Evolutionary conservation across 805 yeast species (phyloP).

Genomic region (Kodamaea neixiangensis): DNA sequence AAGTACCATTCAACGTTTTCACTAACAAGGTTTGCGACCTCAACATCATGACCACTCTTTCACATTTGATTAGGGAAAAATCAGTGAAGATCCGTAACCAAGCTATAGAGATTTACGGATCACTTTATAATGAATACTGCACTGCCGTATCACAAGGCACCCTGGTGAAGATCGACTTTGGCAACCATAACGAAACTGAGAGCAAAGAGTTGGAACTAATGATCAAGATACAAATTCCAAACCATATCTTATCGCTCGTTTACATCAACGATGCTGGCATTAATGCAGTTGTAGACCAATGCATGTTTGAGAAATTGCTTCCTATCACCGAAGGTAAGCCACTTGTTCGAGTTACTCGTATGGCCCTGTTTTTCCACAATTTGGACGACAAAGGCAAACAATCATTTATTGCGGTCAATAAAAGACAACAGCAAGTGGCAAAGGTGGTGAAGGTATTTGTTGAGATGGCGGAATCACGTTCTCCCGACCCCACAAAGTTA

Average conservation of each 20-base stretch:
- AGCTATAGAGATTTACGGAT: slow-evolving; percentile 56
- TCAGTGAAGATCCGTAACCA: slow-evolving; percentile 62
- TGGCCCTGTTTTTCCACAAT: slow-evolving; percentile 48
- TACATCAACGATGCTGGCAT: slow-evolving; percentile 73
- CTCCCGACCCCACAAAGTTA: slow-evolving; percentile 35
- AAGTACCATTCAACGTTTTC: slow-evolving; percentile 49
- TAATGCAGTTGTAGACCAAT: slow-evolving; percentile 63
- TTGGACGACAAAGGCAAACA: slow-evolving; percentile 60
- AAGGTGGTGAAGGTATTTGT: slow-evolving; percentile 52
- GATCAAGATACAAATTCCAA: slow-evolving; percentile 57
- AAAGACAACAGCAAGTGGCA: slow-evolving; percentile 65
- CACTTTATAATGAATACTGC: slow-evolving; percentile 52
- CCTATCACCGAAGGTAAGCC: slow-evolving; percentile 52
- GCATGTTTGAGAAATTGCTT: slow-evolving; percentile 59
- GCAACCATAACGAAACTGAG: slow-evolving; percentile 24
- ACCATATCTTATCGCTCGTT: slow-evolving; percentile 59
- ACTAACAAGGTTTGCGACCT: slow-evolving; percentile 48
- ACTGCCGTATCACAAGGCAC: not conserved
- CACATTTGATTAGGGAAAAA: slow-evolving; percentile 72
- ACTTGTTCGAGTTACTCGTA: slow-evolving; percentile 50
- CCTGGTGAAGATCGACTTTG: slow-evolving; percentile 27
- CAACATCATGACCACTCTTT: slow-evolving; percentile 52
- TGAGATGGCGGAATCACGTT: slow-evolving; percentile 47
- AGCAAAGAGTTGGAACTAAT: slow-evolving; percentile 29
- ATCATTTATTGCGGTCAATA: slow-evolving; percentile 68